Base-by-base conservation (phyloP, 257 asterid genomes). In the Lavandula angustifolia region DNA sequence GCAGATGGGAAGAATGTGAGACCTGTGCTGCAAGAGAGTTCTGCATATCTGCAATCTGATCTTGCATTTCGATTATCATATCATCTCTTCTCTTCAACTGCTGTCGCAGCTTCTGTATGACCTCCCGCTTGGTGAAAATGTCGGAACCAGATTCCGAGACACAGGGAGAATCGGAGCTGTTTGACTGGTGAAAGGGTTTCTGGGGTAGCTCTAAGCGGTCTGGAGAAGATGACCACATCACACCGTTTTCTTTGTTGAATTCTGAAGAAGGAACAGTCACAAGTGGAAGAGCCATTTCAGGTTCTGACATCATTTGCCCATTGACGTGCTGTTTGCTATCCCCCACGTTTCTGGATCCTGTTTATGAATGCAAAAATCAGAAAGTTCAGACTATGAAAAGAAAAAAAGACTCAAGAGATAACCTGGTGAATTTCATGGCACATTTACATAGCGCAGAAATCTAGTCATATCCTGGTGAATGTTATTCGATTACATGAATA, bases 31-130 rank as follows among this genome's bases (percentile, higher is more conserved):
- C 73, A 41, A 89, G 73, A 33, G 92, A 75, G 70, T 72, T 72
- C 68, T 82, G 96, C 69, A 92, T 76, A 57, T 92, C 95, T 0
- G 80, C 83, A 54, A 87, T 80, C 59, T 87, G 96, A 66, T 92
- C 97, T 70, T 92, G 99, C 99, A 89, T 92, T 81, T 92, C 97
- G 35, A 89, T 72, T 68, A 92, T 84, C 83, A 75, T 89, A 33
- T 89, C 99, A 31, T 92, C 99, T 67, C 97, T 78, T 72, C 95
- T 89, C 81, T 92, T 92, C 75, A 92, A 57, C 75, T 92, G 99
- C 60, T 77, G 94, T 56, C 99, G 82, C 80, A 92, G 70, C 79
- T 89, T 92, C 53, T 92, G 97, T 64, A 92, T 79, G 68, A 92
- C 97, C 76, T 87, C 96, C 60, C 97, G 83, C 51, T 85, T 89